A percentile compares a stretch with the other conserved stretches of the same genome.
These are phyloP conservation scores for Phyllosticta citriasiana DNA, from an alignment of 2,329 filamentous ascomycete genomes.

Conservation along the genomic window DNA sequence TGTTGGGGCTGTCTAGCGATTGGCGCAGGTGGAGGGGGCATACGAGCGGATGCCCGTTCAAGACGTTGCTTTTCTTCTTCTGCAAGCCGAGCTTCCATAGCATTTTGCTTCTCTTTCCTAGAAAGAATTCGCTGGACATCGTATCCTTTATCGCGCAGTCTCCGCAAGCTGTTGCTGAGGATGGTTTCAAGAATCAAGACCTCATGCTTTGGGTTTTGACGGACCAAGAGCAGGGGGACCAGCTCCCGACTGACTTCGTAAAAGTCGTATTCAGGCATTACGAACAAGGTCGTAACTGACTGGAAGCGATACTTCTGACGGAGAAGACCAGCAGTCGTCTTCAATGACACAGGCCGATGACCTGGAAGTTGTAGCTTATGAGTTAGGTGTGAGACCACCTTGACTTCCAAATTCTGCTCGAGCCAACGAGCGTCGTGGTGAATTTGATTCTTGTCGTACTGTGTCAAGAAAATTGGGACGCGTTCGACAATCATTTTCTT, in stretches of 20 bases:
- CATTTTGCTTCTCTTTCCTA: conserved; percentile 69
- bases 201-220: conserved; percentile 71
- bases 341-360: conserved; percentile 4
- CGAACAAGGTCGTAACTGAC: conserved; percentile 69
- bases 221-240: conserved; percentile 66
- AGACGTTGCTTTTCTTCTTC: conserved; percentile 45
- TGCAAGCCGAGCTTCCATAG: conserved; percentile 46
- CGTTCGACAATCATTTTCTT: conserved; percentile 79
- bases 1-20: background rate
- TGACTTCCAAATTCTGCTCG: conserved; percentile 70
- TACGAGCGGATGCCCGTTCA: background rate
- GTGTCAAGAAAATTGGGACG: conserved; percentile 81
- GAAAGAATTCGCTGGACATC: conserved; percentile 94
- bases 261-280: conserved; percentile 67
- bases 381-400: conserved; percentile 67
- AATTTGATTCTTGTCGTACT: conserved; percentile 66
- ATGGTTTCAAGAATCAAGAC: conserved; percentile 87
- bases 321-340: conserved; percentile 46
- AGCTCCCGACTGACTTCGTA: conserved; percentile 89
- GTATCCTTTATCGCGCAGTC: conserved; percentile 79
- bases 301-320: conserved; percentile 60
- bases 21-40: background rate
- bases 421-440: conserved; percentile 85
- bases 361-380: conserved; percentile 7
- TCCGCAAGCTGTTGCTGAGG: conserved; percentile 71